These are phyloP conservation scores for Oenanthe sinensis DNA, from an alignment of 129 eudicot species.

Conservation along the genomic window DNA sequence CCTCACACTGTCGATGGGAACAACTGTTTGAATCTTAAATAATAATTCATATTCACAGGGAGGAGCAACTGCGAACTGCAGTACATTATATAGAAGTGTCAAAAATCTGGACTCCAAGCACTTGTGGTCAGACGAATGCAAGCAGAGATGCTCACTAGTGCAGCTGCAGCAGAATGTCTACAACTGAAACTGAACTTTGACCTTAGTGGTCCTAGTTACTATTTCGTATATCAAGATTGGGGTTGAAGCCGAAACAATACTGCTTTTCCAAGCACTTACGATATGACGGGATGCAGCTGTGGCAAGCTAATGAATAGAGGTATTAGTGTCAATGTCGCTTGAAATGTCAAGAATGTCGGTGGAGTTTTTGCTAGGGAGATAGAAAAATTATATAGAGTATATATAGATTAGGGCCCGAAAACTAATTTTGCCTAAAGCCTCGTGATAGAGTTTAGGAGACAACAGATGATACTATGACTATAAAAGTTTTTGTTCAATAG, in stretches of 20 bases:
- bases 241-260: background rate
- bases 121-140: background rate
- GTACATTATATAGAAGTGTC: background rate
- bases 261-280: background rate
- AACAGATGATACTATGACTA: too few relatives aligned
- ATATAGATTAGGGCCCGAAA: too few relatives aligned
- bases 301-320: background rate
- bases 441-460: too few relatives aligned
- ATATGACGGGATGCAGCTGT: background rate
- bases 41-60: background rate
- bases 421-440: too few relatives aligned
- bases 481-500: too few relatives aligned
- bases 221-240: background rate
- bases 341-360: too few relatives aligned
- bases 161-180: background rate
- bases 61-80: background rate
- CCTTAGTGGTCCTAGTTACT: background rate
- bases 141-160: background rate
- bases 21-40: slow-evolving; percentile 19
- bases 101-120: background rate
- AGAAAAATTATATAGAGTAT: too few relatives aligned
- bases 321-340: background rate
- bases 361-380: too few relatives aligned
- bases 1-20: slow-evolving; percentile 33
- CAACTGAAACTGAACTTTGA: background rate